phyloP scores from a whole-genome alignment of 1,284 basidiomycete species.

The Trametes pubescens region DNA sequence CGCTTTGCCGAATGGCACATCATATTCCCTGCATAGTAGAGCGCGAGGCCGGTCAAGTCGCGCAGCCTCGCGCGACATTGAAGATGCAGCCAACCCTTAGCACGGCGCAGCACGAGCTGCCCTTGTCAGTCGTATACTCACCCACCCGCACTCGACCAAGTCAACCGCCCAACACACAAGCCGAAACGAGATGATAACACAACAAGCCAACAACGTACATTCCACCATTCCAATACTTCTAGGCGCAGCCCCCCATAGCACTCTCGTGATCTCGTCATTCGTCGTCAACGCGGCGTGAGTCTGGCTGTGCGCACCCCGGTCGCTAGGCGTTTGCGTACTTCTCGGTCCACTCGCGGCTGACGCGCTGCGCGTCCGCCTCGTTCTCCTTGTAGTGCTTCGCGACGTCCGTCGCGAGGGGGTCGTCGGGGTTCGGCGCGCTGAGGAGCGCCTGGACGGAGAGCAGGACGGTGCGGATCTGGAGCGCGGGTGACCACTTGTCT shows the following conservation, averaged over 20 bases:
- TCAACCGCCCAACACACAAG: not conserved
- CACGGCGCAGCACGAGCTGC: too few species aligned
- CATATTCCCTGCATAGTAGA: too few species aligned
- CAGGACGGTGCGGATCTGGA: constrained; percentile 97
- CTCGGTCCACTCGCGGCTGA: constrained; percentile 93
- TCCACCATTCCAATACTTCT: constrained; percentile 16
- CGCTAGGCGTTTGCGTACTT: constrained; percentile 65
- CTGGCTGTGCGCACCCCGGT: not conserved
- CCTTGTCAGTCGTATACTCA: too few species aligned
- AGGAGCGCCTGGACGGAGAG: constrained; percentile 96
- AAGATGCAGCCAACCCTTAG: too few species aligned
- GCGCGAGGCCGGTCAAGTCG: too few species aligned
- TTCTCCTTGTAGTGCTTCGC: constrained; percentile 99
- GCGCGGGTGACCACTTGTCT: constrained; percentile 99
- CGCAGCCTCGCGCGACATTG: too few species aligned
- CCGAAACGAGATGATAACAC: constrained; percentile 8
- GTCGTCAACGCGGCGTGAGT: not conserved
- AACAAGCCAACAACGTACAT: constrained; percentile 22
- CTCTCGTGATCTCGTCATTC: constrained; percentile 7
- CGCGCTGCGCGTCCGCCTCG: constrained; percentile 89
- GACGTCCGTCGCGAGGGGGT: constrained; percentile 97
- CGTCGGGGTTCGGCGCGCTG: constrained; percentile 97
- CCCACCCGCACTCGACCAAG: too few species aligned
- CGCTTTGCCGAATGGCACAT: too few species aligned
- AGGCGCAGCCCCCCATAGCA: constrained; percentile 3